These are phyloP conservation scores for Solanum hybrid DNA, from an alignment of 305 asterid species.

Conservation along the genomic window DNA sequence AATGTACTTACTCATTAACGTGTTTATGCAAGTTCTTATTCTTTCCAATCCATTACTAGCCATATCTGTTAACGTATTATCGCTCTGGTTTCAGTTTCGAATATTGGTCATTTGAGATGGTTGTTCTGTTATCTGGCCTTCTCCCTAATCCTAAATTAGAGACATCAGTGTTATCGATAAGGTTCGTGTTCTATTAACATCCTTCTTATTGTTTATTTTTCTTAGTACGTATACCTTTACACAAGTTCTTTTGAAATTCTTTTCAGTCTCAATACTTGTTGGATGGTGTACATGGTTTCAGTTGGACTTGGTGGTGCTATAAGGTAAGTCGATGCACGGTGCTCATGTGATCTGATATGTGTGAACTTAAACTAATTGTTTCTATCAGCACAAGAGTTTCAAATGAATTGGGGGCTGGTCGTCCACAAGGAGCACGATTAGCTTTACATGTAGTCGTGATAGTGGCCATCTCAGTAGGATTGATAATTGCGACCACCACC, in stretches of 20 bases:
- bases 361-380: not conserved
- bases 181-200: constrained; percentile 25
- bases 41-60: not conserved
- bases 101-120: constrained; percentile 78
- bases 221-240: not conserved
- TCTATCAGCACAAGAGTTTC: constrained; percentile 56
- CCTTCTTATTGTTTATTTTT: not conserved
- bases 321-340: constrained; percentile 27
- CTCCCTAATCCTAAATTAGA: constrained; percentile 64
- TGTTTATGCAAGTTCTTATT: not conserved
- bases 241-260: not conserved
- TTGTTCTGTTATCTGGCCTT: constrained; percentile 60
- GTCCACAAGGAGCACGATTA: constrained; percentile 35
- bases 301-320: constrained; percentile 73
- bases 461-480: constrained; percentile 48
- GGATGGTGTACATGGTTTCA: constrained; percentile 74
- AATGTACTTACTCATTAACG: not conserved
- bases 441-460: constrained; percentile 37
- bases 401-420: constrained; percentile 55
- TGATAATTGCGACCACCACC: constrained; percentile 29
- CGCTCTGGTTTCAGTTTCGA: constrained; percentile 32
- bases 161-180: constrained; percentile 59
- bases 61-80: not conserved
- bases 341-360: not conserved
- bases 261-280: constrained; percentile 70